Evolutionary conservation across 441 rosid species (phyloP), one percentile per base, ranked within the genome.

Genomic region (Populus hybrid): DNA sequence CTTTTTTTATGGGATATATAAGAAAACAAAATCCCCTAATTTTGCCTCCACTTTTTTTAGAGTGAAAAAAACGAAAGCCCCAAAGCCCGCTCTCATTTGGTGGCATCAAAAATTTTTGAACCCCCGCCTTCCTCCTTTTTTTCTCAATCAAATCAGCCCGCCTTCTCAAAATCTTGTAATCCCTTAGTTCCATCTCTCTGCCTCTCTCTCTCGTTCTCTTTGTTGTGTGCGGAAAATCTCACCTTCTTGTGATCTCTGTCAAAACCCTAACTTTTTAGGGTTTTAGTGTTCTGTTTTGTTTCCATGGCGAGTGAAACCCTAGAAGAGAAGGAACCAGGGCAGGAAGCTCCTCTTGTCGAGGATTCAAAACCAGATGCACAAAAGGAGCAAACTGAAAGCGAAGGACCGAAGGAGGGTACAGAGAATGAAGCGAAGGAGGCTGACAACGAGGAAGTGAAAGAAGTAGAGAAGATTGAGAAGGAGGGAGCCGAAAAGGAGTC

Each of bases 291-390:
- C 74, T 36, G 30, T 26, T 57, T 59, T 75, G 67, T 67, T 66
- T 23, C 74, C 76, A 94, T 94, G 98, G 88, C 92, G 77, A 83
- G 75, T 71, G 94, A 92, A 85, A 83, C 92, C 93, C 88, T 89
- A 87, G 91, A 83, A n/a, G 98, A 85, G 78, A 85, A 86, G 79
- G 88, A 77, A 63, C 81, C 88, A 68, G 87, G 80, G 72, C 87
- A 79, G 68, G 85, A 83, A 67, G 86, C 89, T 69, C 82, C 90
- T 23, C 80, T 75, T n/a, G 76, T 75, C 65, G 86, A 61, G 83
- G 85, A 74, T 35, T 14, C 28, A 30, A 40, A 74, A 79, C 76
- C 59, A 7, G 76, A 74, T 34, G 69, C 42, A 28, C 40, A 24
- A 2, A 46, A 78, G 59, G 76, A 34, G 23, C 50, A 23, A 2